Evolutionary conservation across 2,329 filamentous ascomycete species (phyloP).

Genomic region (Cucurbitaria berberidis): DNA sequence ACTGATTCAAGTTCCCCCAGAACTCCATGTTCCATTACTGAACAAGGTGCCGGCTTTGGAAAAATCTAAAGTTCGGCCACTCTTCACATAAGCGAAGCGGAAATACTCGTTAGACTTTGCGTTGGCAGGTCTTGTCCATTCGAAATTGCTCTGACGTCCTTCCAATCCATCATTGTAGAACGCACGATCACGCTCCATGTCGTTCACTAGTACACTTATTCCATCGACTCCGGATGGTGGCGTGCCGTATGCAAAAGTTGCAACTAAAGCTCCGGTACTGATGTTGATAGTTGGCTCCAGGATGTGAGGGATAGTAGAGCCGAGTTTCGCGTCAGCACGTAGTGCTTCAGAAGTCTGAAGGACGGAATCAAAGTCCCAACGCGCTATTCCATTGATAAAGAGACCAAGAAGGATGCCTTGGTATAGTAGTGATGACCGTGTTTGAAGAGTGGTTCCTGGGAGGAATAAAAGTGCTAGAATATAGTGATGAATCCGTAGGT

Average conservation of each 20-base stretch:
- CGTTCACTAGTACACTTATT: slow-evolving; percentile 80
- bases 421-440: slow-evolving; percentile 42
- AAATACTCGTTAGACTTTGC: slow-evolving; percentile 41
- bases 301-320: slow-evolving; percentile 64
- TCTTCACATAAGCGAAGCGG: slow-evolving; percentile 41
- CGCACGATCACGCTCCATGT: slow-evolving; percentile 69
- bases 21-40: slow-evolving; percentile 41
- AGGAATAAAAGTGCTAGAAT: slow-evolving; percentile 44
- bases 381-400: slow-evolving; percentile 46
- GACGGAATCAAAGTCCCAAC: slow-evolving; percentile 60
- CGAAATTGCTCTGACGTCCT: slow-evolving; percentile 16
- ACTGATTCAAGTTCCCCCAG: slow-evolving; percentile 5
- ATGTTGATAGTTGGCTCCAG: slow-evolving; percentile 22
- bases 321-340: slow-evolving; percentile 59
- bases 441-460: slow-evolving; percentile 46
- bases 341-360: slow-evolving; percentile 80
- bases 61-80: slow-evolving; percentile 40
- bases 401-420: slow-evolving; percentile 46
- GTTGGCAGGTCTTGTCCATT: slow-evolving; percentile 51
- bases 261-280: slow-evolving; percentile 55
- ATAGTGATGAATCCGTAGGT: slow-evolving; percentile 83
- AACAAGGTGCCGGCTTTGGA: slow-evolving; percentile 35
- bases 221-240: slow-evolving; percentile 65
- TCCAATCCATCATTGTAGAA: slow-evolving; percentile 31
- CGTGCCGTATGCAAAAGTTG: slow-evolving; percentile 64